phyloP scores from a whole-genome alignment of 179 eudicot species.

The Pouteria campechiana region DNA sequence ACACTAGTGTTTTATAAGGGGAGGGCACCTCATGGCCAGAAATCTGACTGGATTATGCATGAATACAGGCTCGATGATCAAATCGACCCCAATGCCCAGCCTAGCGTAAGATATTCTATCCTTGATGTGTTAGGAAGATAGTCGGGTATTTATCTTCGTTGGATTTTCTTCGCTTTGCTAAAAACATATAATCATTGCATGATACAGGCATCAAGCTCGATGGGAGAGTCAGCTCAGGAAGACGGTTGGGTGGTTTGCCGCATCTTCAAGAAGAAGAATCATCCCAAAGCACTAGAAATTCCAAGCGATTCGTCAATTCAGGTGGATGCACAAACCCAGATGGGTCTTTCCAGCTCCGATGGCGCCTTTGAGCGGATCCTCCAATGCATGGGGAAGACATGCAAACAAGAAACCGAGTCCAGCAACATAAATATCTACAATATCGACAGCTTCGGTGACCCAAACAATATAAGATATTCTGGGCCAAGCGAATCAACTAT shows the following conservation, averaged over 20 bases:
- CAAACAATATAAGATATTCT: background rate
- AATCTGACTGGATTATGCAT: conserved; percentile 77
- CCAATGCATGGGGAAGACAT: conserved; percentile 20
- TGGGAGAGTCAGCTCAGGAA: conserved; percentile 36
- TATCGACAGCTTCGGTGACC: background rate
- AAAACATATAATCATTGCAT: no score
- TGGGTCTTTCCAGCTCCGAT: conserved; percentile 3
- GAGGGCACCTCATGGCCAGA: conserved; percentile 66
- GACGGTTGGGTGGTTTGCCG: conserved; percentile 78
- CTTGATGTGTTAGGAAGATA: no score
- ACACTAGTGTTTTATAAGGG: conserved; percentile 67
- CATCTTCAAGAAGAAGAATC: conserved; percentile 52
- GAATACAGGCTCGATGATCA: conserved; percentile 51
- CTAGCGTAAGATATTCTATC: no score
- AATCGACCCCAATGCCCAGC: conserved; percentile 2
- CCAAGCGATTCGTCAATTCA: background rate
- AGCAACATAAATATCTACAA: background rate
- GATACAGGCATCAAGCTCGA: conserved; percentile 15
- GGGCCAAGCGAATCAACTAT: background rate
- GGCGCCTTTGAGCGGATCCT: conserved; percentile 56
- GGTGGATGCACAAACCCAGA: background rate
- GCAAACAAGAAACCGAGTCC: conserved; percentile 7
- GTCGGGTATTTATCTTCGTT: no score
- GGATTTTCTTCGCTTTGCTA: no score
- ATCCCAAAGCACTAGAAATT: conserved; percentile 21